Evolutionary conservation across 192 early-diverging fungal species (phyloP), one percentile per base, ranked within the genome.

Genomic region (Rhizophagus sp.): DNA sequence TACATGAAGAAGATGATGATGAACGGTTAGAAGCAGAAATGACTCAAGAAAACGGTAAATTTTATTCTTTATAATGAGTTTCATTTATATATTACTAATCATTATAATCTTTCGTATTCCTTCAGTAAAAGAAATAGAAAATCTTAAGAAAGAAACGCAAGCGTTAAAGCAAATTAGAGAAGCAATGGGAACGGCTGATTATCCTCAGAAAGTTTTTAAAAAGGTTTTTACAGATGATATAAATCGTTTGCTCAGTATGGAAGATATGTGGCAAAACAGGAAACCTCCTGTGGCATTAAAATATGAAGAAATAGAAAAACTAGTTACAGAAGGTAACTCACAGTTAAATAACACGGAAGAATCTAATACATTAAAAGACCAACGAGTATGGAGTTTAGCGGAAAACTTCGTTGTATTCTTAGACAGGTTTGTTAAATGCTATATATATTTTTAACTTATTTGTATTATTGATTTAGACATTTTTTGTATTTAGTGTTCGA

Each of bases 201-300:
- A 93, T 81, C 87, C 92, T 4, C 66, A 83, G 34, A 77, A 80
- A 61, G 89, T 95, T 12, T 95, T 95, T 83, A 83, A 86, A 22
- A 93, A 98, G 88, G 93, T 98, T 24, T 99, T 97, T 83, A 79
- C 66, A 19, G 78, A 83, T 15, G 98, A 99, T 78, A 91, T 99
- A 64, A 81, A 89, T 12, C 89, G 96, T 4, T 87, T 99, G 30
- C 66, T 96, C 57, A 84, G 81, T 3, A 96, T 96, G 95, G 88
- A 93, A 57, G 95, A 96, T 19, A 92, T 98, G 91, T 98, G 97
- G 97, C 92, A 90, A 72, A 87, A 80, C 17, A 89, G 96, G 9
- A 84, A 82, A 12, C 82, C 88, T 10, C 98, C 98, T 9, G 87
- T 72, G 0, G 92, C 93, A 7, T 85, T 98, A 17, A 69, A 87